Percentiles rank a stretch among this genome's conserved stretches.
Evolutionary conservation across 495 filamentous ascomycete species (phyloP).

Genomic region (Hypoxylon fuscum): DNA sequence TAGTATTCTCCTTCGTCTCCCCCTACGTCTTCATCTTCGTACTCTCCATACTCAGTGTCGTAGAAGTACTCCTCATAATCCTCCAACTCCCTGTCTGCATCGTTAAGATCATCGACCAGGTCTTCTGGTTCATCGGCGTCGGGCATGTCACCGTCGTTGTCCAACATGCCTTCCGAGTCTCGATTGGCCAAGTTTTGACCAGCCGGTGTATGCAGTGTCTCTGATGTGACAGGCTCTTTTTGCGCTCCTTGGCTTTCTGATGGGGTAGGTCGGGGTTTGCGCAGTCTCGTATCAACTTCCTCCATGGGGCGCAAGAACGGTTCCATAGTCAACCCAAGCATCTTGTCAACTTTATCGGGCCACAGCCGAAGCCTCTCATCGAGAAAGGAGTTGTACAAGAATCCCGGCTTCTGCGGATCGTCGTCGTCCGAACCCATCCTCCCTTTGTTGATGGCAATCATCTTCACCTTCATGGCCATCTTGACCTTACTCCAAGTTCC

Average conservation of each 20-base stretch:
- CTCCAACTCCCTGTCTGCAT: slow-evolving; percentile 10
- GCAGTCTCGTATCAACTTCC: slow-evolving; percentile 28
- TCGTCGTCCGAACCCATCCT: slow-evolving; percentile 61
- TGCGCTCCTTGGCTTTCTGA: not conserved
- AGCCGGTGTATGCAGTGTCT: not conserved
- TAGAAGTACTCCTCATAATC: slow-evolving; percentile 24
- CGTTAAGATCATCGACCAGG: slow-evolving; percentile 9
- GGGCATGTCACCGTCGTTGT: slow-evolving; percentile 5
- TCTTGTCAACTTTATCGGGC: slow-evolving; percentile 40
- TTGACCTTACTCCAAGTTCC: slow-evolving; percentile 82
- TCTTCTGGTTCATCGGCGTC: slow-evolving; percentile 9
- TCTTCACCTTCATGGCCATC: slow-evolving; percentile 85
- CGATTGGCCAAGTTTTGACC: not conserved
- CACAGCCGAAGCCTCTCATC: slow-evolving; percentile 30
- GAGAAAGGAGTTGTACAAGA: slow-evolving; percentile 42
- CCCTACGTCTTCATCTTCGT: slow-evolving; percentile 10
- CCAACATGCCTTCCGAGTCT: slow-evolving; percentile 1
- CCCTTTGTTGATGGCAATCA: slow-evolving; percentile 60
- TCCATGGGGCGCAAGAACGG: slow-evolving; percentile 40
- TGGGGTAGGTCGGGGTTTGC: slow-evolving; percentile 2
- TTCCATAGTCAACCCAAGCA: slow-evolving; percentile 39
- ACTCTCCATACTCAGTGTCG: not conserved
- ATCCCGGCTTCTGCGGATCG: slow-evolving; percentile 48
- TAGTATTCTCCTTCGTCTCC: slow-evolving; percentile 8
- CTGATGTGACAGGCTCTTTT: not conserved